phyloP scores from a whole-genome alignment of 1,284 basidiomycete genomes.

The Chalciporus sp. region DNA sequence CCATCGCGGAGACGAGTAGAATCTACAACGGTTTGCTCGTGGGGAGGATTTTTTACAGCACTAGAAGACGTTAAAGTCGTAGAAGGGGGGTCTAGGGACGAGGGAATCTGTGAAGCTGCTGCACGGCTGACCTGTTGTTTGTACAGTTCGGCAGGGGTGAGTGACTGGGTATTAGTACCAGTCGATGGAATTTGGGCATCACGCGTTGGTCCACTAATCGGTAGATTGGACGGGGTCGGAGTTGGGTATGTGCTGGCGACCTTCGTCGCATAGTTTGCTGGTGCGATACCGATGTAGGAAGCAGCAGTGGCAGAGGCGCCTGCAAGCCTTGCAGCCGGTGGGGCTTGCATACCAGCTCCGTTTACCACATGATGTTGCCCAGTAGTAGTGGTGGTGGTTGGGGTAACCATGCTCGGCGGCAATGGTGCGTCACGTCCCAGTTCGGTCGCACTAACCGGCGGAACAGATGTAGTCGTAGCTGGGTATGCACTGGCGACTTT shows the following conservation, averaged over 20 bases:
- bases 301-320: not conserved
- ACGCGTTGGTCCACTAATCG: slow-evolving; percentile 8
- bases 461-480: not conserved
- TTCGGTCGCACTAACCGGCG: not conserved
- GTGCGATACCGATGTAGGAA: not conserved
- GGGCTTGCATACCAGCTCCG: slow-evolving; percentile 5
- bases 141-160: slow-evolving; percentile 12
- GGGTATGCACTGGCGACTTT: not conserved
- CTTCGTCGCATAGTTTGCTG: not conserved
- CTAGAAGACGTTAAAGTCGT: slow-evolving; percentile 15
- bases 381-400: not conserved
- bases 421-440: not conserved
- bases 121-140: slow-evolving; percentile 24
- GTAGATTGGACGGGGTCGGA: slow-evolving; percentile 1
- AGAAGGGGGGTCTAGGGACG: slow-evolving; percentile 14
- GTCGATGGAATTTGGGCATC: slow-evolving; percentile 9
- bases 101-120: slow-evolving; percentile 14
- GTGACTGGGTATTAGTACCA: slow-evolving; percentile 12
- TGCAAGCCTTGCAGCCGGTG: slow-evolving; percentile 10
- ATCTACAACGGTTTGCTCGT: slow-evolving; percentile 26
- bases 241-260: not conserved
- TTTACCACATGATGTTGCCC: slow-evolving; percentile 15
- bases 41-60: slow-evolving; percentile 19
- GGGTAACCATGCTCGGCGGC: too few species aligned
- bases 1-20: slow-evolving; percentile 27